Evolutionary conservation across 2,329 filamentous ascomycete species (phyloP).

Genomic region (Cordyceps tenuipes): DNA sequence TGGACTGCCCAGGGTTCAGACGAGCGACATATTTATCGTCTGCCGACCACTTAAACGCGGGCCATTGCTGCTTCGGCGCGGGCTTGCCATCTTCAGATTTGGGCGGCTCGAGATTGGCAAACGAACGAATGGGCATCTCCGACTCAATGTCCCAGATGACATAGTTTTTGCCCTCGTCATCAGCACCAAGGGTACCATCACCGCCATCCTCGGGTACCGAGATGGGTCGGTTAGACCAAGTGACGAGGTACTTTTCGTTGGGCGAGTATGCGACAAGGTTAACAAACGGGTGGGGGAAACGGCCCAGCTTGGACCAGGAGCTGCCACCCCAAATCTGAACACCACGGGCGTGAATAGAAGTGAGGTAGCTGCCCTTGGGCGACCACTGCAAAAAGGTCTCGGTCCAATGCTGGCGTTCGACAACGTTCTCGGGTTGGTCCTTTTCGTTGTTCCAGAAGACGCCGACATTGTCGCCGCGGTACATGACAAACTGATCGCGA

Average conservation of each 20-base stretch:
- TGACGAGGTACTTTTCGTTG: constrained; percentile 84
- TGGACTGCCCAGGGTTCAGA: constrained; percentile 77
- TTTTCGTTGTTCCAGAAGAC: constrained; percentile 99
- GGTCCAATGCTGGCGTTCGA: constrained; percentile 94
- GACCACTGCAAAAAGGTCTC: constrained; percentile 99
- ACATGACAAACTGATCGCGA: constrained; percentile 94
- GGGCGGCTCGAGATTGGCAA: constrained; percentile 78
- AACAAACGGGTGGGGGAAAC: constrained; percentile 91
- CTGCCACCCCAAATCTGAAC: constrained; percentile 94
- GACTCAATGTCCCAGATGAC: constrained; percentile 97
- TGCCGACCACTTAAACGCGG: constrained; percentile 97
- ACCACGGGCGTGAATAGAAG: constrained; percentile 91
- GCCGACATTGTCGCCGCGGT: constrained; percentile 81
- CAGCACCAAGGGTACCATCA: constrained; percentile 72
- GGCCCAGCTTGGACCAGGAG: constrained; percentile 81
- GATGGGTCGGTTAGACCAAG: constrained; percentile 93
- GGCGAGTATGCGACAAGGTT: constrained; percentile 96
- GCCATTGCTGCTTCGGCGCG: constrained; percentile 87
- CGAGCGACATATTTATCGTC: constrained; percentile 96
- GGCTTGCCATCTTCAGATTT: constrained; percentile 52
- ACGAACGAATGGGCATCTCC: constrained; percentile 82
- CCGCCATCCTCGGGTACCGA: constrained; percentile 81
- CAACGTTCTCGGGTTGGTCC: constrained; percentile 76
- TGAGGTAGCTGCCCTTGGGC: constrained; percentile 85
- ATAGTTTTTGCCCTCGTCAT: constrained; percentile 99